Conservation (phyloP, 1,139 yeast species). For the Pichia inconspicua region DNA sequence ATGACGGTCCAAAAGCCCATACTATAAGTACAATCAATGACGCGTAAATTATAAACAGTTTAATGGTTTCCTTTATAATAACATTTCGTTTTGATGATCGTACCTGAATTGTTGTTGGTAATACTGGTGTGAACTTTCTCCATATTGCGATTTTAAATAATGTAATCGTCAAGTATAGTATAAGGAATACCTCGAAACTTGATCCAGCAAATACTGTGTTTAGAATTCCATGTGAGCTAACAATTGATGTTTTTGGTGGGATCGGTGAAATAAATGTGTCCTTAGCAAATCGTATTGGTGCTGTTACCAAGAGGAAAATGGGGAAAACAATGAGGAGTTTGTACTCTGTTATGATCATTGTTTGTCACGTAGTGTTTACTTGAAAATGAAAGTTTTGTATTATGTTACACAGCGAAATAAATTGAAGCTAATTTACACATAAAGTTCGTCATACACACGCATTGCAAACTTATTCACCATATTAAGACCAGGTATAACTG, state of each 20-base stretch:
- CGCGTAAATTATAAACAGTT: conserved; percentile 14
- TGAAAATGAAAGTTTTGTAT: too few relatives aligned
- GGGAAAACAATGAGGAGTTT: not conserved
- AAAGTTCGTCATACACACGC: conserved; percentile 19
- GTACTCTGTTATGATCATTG: not conserved
- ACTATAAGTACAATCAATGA: conserved; percentile 26
- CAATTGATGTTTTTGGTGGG: not conserved
- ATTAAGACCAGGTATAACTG: conserved; percentile 1
- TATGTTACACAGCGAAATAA: too few relatives aligned
- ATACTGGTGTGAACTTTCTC: conserved; percentile 2
- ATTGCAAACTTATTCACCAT: conserved; percentile 19
- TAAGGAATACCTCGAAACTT: not conserved
- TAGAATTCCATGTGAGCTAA: not conserved
- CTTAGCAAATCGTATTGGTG: not conserved
- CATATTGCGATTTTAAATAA: not conserved
- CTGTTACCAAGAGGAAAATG: not conserved
- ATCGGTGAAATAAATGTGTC: not conserved
- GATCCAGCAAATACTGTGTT: not conserved
- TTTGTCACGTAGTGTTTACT: too few relatives aligned
- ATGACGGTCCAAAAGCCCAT: conserved; percentile 33
- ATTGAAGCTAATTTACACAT: not conserved
- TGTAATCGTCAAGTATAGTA: not conserved
- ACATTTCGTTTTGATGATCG: too few relatives aligned
- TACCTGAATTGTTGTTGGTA: not conserved
- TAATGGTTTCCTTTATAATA: conserved; percentile 2